A percentile compares a stretch with the other conserved stretches of the same genome.
phyloP scores from a whole-genome alignment of 208 protist species.

The Trypanosoma lewisi region DNA sequence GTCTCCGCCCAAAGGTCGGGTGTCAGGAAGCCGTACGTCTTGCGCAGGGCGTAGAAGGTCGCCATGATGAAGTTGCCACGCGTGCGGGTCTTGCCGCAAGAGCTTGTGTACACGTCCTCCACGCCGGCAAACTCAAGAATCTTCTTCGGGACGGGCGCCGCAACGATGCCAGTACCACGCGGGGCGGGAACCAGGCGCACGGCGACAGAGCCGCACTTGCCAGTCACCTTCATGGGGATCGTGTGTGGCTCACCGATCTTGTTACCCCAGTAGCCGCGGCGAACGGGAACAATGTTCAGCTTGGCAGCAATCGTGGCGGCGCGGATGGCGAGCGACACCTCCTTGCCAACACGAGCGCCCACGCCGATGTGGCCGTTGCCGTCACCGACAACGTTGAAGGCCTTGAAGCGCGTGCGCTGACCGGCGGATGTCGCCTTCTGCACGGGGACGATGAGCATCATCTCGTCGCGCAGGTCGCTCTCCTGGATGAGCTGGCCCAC shows the following conservation, averaged over 20 bases:
- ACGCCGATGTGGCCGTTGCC: constrained; percentile 98
- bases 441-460: constrained; percentile 99
- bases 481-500: constrained; percentile 96
- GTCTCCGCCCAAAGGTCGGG: constrained; percentile 98
- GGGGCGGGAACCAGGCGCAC: constrained; percentile 99
- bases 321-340: constrained; percentile 99
- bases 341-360: constrained; percentile 98
- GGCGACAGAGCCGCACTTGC: constrained; percentile 98
- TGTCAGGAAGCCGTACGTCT: constrained; percentile 98
- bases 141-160: constrained; percentile 97
- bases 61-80: constrained; percentile 99
- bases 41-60: constrained; percentile 96
- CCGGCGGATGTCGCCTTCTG: constrained; percentile 99
- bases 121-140: constrained; percentile 98
- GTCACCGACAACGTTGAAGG: constrained; percentile 99
- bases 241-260: constrained; percentile 99
- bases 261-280: constrained; percentile 99
- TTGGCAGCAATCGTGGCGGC: constrained; percentile 98
- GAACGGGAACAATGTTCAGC: constrained; percentile 97
- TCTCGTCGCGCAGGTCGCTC: constrained; percentile 85
- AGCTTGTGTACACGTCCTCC: constrained; percentile 98
- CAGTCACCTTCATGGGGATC: constrained; percentile 98
- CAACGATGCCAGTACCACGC: constrained; percentile 99
- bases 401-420: constrained; percentile 99
- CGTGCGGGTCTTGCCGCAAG: constrained; percentile 97